phyloP scores from a whole-genome alignment of 352 stramenopile species.

The Pythium periplocum region DNA sequence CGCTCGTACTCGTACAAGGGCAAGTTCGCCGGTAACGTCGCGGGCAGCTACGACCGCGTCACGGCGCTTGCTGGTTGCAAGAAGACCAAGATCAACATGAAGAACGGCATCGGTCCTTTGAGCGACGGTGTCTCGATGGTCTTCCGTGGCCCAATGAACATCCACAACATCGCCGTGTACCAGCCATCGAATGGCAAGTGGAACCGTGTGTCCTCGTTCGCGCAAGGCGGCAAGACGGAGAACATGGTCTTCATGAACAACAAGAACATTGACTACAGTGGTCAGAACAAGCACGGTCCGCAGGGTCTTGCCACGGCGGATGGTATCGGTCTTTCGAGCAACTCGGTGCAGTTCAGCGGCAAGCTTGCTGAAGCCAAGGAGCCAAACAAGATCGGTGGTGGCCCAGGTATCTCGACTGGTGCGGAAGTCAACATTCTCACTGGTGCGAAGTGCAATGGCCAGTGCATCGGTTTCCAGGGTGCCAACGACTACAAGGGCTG shows the following conservation, averaged over 20 bases:
- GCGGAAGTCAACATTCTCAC: constrained; percentile 78
- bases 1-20: constrained; percentile 44
- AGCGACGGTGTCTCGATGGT: constrained; percentile 55
- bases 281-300: constrained; percentile 25
- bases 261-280: constrained; percentile 60
- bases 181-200: constrained; percentile 22
- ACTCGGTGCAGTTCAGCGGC: constrained; percentile 37
- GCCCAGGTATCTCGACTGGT: constrained; percentile 52
- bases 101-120: constrained; percentile 48
- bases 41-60: constrained; percentile 47
- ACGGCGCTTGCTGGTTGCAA: constrained; percentile 28
- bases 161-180: constrained; percentile 63
- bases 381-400: constrained; percentile 29
- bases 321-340: constrained; percentile 18
- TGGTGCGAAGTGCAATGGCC: constrained; percentile 35
- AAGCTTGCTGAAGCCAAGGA: constrained; percentile 45
- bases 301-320: constrained; percentile 50
- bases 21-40: constrained; percentile 40
- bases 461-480: constrained; percentile 62
- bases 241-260: constrained; percentile 83
- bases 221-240: constrained; percentile 18
- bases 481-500: constrained; percentile 65
- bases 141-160: constrained; percentile 55
- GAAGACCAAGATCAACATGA: constrained; percentile 31
- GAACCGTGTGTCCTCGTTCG: constrained; percentile 54